Base-by-base conservation (phyloP, 2,329 filamentous ascomycete species). In the Nigrospora osmanthi region DNA sequence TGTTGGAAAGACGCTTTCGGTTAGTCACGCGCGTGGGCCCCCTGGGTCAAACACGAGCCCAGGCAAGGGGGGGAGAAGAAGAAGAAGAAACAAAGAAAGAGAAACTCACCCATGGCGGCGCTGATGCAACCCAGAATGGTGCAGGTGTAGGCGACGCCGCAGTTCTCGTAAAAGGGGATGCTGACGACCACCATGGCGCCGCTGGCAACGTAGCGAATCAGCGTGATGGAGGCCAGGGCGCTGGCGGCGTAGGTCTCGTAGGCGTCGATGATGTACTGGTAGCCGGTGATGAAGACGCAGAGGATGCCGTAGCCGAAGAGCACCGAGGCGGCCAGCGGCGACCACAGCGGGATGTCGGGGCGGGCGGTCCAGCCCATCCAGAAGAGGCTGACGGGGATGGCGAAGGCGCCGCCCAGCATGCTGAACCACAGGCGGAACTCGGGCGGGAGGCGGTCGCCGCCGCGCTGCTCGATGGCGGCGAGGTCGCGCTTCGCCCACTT, bases 201-300 rank as follows among this genome's bases (percentile, higher is more conserved):
- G 1, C 64, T 62, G 11, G 57, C 59, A 16, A 60, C 53, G 44
- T 71, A 71, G 3, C 71, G 60, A 2, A 62, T 62, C 6, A 72
- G 57, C 0, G 69, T 69, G 35, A 69, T 58, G 38, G 68, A 61
- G 0, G 66, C 62, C n/a, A 72, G 49, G 1, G 63, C 69, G 23
- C 59, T 63, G 4, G 68, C 68, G 9, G 69, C 65, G 39, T 67
- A 67, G 12, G 52, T 53, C 6, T 60, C 62, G 49, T 71, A 73
- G 14, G 57, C 62, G 51, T 71, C 66, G 54, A 52, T 71, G 58
- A 72, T 73, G 66, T 68, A 78, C 67, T 49, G 74, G 64, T 55
- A 75, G 17, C 58, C 57, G 4, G 62, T 62, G 37, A 69, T 62
- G 49, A 67, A 71, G 48, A 72, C 65, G 12, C 62, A 60, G 32